Conservation (phyloP, 768 basidiomycete species). For the Suillus spraguei region DNA sequence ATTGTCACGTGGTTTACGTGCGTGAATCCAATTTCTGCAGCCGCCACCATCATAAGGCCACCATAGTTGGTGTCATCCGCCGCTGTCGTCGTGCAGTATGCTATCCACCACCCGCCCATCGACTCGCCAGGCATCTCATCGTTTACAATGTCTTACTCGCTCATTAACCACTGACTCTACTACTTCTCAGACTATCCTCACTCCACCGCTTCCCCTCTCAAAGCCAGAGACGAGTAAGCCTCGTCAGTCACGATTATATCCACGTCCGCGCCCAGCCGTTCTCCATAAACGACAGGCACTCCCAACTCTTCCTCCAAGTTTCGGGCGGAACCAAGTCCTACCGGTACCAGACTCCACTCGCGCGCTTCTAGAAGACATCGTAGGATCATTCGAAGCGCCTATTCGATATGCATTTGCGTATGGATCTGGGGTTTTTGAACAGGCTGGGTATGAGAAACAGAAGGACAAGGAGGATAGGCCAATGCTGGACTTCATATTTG, state of each 20-base stretch:
- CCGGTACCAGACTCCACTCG: constrained; percentile 80
- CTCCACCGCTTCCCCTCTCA: constrained; percentile 31
- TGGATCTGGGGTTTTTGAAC: constrained; percentile 94
- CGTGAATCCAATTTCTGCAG: constrained; percentile 2
- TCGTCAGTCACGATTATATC: constrained; percentile 41
- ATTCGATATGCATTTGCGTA: constrained; percentile 98
- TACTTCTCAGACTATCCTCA: constrained; percentile 26
- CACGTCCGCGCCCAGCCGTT: constrained; percentile 41
- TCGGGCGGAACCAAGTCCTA: constrained; percentile 82
- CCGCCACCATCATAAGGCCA: neutral
- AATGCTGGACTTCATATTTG: constrained; percentile 97
- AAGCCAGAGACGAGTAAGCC: constrained; percentile 31
- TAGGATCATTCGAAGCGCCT: constrained; percentile 82
- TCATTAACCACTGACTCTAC: constrained; percentile 31
- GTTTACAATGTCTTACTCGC: constrained; percentile 22
- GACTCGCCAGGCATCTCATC: constrained; percentile 17
- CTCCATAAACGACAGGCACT: constrained; percentile 36
- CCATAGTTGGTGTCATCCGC: neutral
- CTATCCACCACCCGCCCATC: constrained; percentile 20
- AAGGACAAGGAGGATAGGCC: constrained; percentile 47
- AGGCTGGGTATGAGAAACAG: constrained; percentile 67
- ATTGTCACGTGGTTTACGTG: neutral
- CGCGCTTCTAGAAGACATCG: constrained; percentile 77
- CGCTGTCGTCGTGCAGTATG: constrained; percentile 24
- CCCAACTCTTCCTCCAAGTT: constrained; percentile 64